A percentile compares a stretch with the other conserved stretches of the same genome.
Evolutionary conservation across 2,329 filamentous ascomycete species (phyloP).

Genomic region (Cyphellophora europaea): DNA sequence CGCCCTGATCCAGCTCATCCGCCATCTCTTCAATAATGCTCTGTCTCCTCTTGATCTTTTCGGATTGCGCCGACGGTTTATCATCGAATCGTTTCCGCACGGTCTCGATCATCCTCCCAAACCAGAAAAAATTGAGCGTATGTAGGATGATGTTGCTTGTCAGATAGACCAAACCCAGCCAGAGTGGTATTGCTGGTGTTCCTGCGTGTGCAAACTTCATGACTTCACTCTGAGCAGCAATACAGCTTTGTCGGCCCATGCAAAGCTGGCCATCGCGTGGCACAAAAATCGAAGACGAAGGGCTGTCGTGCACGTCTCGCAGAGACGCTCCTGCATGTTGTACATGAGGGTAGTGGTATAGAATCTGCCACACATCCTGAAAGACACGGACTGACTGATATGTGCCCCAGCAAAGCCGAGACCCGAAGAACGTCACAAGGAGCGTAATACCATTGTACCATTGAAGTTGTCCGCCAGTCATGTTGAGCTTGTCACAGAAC

Average conservation of each 20-base stretch:
- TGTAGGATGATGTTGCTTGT: constrained; percentile 52
- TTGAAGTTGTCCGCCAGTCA: constrained; percentile 52
- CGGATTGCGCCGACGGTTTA: constrained; percentile 22
- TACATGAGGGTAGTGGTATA: constrained; percentile 23
- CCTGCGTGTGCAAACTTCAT: constrained; percentile 37
- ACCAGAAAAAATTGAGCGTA: constrained; percentile 57
- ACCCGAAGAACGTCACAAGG: constrained; percentile 50
- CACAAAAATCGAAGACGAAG: constrained; percentile 11
- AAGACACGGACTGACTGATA: constrained; percentile 51
- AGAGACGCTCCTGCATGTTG: constrained; percentile 28
- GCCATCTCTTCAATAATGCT: constrained; percentile 17
- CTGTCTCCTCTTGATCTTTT: constrained; percentile 20
- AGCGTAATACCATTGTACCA: constrained; percentile 55
- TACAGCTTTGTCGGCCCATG: constrained; percentile 27
- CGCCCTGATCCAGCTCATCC: constrained; percentile 20
- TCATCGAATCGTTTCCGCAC: constrained; percentile 53
- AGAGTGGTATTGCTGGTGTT: constrained; percentile 40
- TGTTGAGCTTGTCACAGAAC: constrained; percentile 59
- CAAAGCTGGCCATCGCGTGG: constrained; percentile 26
- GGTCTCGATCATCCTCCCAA: constrained; percentile 58
- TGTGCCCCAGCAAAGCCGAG: constrained; percentile 54
- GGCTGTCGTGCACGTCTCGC: constrained; percentile 16
- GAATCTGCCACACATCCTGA: constrained; percentile 47
- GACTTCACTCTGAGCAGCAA: constrained; percentile 34
- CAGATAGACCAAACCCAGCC: constrained; percentile 51